phyloP scores from a whole-genome alignment of 192 early-diverging fungal species.

The Coemansia interrupta region DNA sequence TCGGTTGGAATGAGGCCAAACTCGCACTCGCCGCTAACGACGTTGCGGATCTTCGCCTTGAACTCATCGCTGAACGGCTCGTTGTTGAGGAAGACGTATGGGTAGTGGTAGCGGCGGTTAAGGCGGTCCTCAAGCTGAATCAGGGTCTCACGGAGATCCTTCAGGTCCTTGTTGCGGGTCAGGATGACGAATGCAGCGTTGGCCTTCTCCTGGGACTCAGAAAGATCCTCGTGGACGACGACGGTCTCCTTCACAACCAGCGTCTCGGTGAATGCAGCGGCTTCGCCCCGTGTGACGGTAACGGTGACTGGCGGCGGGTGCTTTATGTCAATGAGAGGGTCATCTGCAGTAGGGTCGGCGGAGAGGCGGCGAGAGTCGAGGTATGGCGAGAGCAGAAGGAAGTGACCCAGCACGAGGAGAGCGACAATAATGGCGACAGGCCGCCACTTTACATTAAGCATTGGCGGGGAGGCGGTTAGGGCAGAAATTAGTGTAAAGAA shows the following conservation, averaged over 20 bases:
- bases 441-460: constrained; percentile 46
- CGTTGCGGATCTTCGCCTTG: constrained; percentile 39
- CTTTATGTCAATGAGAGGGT: constrained; percentile 3
- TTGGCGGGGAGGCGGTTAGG: background rate
- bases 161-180: constrained; percentile 66
- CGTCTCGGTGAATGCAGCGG: constrained; percentile 18
- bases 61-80: constrained; percentile 68
- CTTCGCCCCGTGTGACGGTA: constrained; percentile 14
- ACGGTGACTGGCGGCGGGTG: constrained; percentile 35
- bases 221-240: background rate
- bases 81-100: constrained; percentile 83
- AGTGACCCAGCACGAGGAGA: constrained; percentile 33
- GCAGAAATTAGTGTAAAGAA: background rate
- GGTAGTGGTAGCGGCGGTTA: constrained; percentile 74
- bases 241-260: constrained; percentile 18
- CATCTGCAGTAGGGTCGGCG: constrained; percentile 3
- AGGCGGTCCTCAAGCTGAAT: constrained; percentile 75
- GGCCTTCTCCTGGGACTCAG: constrained; percentile 28
- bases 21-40: too few species aligned
- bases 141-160: constrained; percentile 61
- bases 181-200: constrained; percentile 74
- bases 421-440: constrained; percentile 32
- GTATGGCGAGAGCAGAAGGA: constrained; percentile 36
- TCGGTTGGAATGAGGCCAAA: constrained; percentile 64
- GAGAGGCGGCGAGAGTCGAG: constrained; percentile 10